These are phyloP conservation scores for Gossypium mustelinum DNA, from an alignment of 345 rosid species.

Conservation along the genomic window DNA sequence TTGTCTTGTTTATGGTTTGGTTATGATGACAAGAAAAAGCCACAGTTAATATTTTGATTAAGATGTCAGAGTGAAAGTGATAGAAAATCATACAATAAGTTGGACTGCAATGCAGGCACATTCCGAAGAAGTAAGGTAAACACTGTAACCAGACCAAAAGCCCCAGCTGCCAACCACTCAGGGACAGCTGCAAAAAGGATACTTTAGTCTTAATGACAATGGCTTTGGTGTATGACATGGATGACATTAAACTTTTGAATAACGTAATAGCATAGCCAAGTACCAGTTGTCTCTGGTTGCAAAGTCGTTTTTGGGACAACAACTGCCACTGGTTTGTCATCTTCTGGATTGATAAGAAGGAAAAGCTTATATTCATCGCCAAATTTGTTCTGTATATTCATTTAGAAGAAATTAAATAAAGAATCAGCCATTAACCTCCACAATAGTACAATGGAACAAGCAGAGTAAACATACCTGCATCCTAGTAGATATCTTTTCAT, in stretches of 20 bases:
- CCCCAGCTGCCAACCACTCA: slow-evolving; percentile 95
- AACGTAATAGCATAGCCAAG: slow-evolving; percentile 13
- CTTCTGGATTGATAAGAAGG: slow-evolving; percentile 84
- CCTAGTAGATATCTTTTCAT: slow-evolving; percentile 70
- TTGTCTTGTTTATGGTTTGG: not conserved
- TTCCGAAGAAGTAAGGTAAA: slow-evolving; percentile 83
- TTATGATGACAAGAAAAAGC: slow-evolving; percentile 12
- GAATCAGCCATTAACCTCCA: slow-evolving; percentile 14
- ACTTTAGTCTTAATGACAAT: not conserved
- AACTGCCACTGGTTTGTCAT: slow-evolving; percentile 93
- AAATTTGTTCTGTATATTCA: slow-evolving; percentile 58
- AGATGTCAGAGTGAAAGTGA: not conserved
- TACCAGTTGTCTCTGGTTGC: slow-evolving; percentile 82
- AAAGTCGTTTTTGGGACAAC: slow-evolving; percentile 77
- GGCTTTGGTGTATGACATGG: not conserved
- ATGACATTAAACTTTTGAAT: slow-evolving; percentile 1
- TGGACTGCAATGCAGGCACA: slow-evolving; percentile 81
- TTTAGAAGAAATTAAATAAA: slow-evolving; percentile 13
- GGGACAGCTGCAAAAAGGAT: slow-evolving; percentile 68
- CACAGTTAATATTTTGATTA: slow-evolving; percentile 4
- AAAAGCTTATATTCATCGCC: slow-evolving; percentile 82
- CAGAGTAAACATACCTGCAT: slow-evolving; percentile 47
- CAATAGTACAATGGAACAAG: not conserved
- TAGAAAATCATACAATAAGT: slow-evolving; percentile 58
- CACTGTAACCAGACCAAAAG: slow-evolving; percentile 80